Evolutionary conservation across 2,329 filamentous ascomycete species (phyloP), one percentile per base, ranked within the genome.

Genomic region (Podosphaera xanthii): DNA sequence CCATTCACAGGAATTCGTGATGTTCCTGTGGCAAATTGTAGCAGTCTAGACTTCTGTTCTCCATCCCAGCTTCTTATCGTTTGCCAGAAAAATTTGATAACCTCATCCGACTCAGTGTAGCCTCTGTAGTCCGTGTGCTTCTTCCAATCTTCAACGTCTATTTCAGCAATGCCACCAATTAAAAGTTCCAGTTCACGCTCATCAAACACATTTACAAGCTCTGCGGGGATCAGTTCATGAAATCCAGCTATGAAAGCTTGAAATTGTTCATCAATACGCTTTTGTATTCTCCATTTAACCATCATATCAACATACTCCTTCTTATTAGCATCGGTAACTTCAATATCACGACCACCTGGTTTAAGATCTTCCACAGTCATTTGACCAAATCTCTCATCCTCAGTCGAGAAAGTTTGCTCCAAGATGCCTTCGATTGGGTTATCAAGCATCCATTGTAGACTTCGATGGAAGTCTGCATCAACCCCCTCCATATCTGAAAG

Each of bases 111-210:
- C 73, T 98, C 92, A 8, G 94, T 96, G 77, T 98, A 98, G 59
- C 92, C 92, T 66, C 92, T 86, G 73, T 98, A 98, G 70, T 98
- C 92, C 54, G 92, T 98, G 74, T 98, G 92, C 77, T 98, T 98
- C 84, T 98, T 97, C 92, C 92, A 98, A 73, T 98, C 92, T 61
- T 98, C 92, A 14, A 98, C 91, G 68, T 98, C 92, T 65, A 98
- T 98, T 73, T 98, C 92, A n/a, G 92, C 92, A 67, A 98, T 98
- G 78, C 92, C 92, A 64, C 92, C 92, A 69, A 98, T 97, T 65
- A 98, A 78, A 65, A 98, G 75, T 73, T 98, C 92, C 55, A 98
- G 77, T 72, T 98, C 92, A 67, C 92, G 86, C 76, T 98, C 92
- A 69, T 98, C 92, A 68, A 98, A 98, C 48, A 98, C 92, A 67